Evolutionary conservation across 768 basidiomycete species (phyloP).

Genomic region (Psilocybe subaeruginosa): DNA sequence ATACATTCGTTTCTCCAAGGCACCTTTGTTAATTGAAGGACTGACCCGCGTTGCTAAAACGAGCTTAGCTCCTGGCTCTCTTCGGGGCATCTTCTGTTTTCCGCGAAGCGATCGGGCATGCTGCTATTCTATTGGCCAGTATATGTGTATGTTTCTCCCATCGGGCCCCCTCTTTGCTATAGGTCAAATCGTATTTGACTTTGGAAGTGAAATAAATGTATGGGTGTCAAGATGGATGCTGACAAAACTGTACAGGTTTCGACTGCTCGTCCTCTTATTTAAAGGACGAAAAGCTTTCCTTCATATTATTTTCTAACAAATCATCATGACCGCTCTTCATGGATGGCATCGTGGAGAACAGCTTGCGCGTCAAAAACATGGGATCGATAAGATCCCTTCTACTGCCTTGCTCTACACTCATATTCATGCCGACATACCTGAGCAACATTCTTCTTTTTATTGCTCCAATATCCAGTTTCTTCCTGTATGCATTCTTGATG

Average conservation of each 20-base stretch:
- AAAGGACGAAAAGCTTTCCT: background rate
- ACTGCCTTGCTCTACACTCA: constrained; percentile 33
- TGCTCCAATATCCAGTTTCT: constrained; percentile 53
- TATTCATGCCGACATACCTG: constrained; percentile 51
- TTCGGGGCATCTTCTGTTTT: background rate
- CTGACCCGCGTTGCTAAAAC: background rate
- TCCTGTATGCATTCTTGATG: constrained; percentile 58
- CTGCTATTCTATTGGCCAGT: background rate
- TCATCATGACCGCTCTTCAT: constrained; percentile 30
- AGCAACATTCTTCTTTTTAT: constrained; percentile 53
- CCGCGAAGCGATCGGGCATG: background rate
- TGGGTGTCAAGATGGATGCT: background rate
- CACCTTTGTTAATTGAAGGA: background rate
- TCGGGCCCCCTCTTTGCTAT: background rate
- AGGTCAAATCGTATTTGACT: background rate
- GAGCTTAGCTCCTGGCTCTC: background rate
- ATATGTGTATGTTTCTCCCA: background rate
- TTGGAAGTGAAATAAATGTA: background rate
- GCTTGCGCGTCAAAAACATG: constrained; percentile 50
- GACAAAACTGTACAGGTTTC: background rate
- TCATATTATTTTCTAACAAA: background rate
- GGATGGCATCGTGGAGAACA: constrained; percentile 60
- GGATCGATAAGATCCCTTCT: constrained; percentile 37
- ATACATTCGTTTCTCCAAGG: too few relatives aligned
- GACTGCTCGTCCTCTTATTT: background rate